These are phyloP conservation scores for Solanum hybrid DNA, from an alignment of 305 asterid genomes.

Conservation along the genomic window DNA sequence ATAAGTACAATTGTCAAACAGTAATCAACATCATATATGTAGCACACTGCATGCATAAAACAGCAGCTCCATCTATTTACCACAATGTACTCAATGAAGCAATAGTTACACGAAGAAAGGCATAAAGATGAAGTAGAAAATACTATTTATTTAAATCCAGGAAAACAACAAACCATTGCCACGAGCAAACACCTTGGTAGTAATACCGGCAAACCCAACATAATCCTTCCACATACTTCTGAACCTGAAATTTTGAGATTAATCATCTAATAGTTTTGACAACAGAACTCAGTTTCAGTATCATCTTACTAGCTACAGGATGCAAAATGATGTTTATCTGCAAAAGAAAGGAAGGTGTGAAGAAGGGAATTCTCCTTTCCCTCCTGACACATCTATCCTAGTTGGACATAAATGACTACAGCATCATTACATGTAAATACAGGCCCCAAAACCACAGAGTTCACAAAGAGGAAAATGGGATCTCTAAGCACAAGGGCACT, in stretches of 20 bases:
- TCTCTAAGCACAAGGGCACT: neutral
- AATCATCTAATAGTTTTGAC: conserved; percentile 7
- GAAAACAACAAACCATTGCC: conserved; percentile 73
- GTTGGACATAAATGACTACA: neutral
- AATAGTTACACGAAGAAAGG: neutral
- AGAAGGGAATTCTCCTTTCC: neutral
- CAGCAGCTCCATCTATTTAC: neutral
- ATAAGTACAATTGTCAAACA: neutral
- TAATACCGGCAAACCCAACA: conserved; percentile 99
- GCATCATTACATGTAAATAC: neutral
- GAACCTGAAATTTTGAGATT: conserved; percentile 44
- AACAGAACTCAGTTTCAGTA: neutral
- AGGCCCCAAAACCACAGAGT: neutral
- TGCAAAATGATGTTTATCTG: neutral
- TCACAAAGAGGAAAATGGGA: neutral
- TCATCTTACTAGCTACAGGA: conserved; percentile 1
- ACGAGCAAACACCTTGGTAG: conserved; percentile 98
- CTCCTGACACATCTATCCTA: neutral
- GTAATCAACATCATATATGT: neutral
- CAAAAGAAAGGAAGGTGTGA: neutral
- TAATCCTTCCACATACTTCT: conserved; percentile 82
- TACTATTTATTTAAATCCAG: neutral
- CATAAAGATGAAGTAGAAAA: neutral
- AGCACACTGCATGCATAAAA: neutral
- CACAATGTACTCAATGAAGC: neutral